Percentiles rank a stretch among this genome's conserved stretches.
These are phyloP conservation scores for Moesziomyces parantarcticus DNA, from an alignment of 1,284 basidiomycete genomes.

Conservation along the genomic window DNA sequence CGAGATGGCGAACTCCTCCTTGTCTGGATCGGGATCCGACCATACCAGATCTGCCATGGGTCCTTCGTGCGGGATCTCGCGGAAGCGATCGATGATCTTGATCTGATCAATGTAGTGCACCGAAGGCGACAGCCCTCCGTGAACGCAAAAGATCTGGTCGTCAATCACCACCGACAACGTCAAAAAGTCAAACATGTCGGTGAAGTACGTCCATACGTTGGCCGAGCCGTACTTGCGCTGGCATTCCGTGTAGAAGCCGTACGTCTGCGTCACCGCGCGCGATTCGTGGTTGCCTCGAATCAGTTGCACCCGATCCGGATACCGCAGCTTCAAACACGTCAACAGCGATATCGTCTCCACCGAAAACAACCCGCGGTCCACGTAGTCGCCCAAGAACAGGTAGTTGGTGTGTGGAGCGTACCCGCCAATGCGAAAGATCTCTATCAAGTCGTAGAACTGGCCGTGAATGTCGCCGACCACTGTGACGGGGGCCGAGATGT, in stretches of 20 bases:
- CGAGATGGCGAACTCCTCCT: constrained; percentile 98
- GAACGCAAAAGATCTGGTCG: constrained; percentile 98
- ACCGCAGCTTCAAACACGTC: constrained; percentile 95
- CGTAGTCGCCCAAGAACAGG: constrained; percentile 87
- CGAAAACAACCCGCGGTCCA: constrained; percentile 95
- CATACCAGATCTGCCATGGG: constrained; percentile 99
- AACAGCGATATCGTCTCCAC: constrained; percentile 98
- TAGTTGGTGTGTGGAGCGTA: constrained; percentile 97
- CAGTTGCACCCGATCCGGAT: constrained; percentile 95
- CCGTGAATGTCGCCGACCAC: constrained; percentile 99
- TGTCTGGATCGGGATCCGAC: constrained; percentile 99
- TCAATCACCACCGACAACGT: constrained; percentile 98
- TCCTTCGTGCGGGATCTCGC: constrained; percentile 99
- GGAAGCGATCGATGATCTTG: constrained; percentile 97
- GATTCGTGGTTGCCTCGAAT: constrained; percentile 99
- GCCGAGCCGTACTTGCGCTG: constrained; percentile 90
- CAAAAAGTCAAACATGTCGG: constrained; percentile 99
- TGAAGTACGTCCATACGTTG: constrained; percentile 99
- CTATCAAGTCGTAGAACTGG: constrained; percentile 97
- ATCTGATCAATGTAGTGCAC: constrained; percentile 99
- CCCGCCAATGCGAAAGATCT: constrained; percentile 98
- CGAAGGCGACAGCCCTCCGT: constrained; percentile 94
- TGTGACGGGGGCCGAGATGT: constrained; percentile 96
- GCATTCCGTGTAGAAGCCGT: constrained; percentile 99
- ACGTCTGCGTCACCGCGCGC: constrained; percentile 96